Evolutionary conservation across 2,329 filamentous ascomycete species (phyloP).

Genomic region (Neophaeococcomyces aloes): DNA sequence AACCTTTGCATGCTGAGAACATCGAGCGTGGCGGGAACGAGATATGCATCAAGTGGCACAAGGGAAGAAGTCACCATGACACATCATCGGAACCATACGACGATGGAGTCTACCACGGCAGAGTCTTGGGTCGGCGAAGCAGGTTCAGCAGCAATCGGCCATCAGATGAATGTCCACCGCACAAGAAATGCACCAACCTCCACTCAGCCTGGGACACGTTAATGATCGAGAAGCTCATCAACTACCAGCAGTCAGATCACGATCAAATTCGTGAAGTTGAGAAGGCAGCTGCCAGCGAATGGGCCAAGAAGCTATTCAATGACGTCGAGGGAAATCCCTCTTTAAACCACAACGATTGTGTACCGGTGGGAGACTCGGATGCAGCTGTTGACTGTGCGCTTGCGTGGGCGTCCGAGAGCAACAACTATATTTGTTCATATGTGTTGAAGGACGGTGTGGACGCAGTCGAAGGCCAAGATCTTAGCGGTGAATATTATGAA

Average conservation of each 20-base stretch:
- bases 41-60: slow-evolving; percentile 43
- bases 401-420: slow-evolving; percentile 47
- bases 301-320: no score
- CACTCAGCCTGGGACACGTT: slow-evolving; percentile 7
- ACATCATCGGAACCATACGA: no score
- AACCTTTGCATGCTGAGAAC: slow-evolving; percentile 55
- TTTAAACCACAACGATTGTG: no score
- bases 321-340: no score
- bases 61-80: no score
- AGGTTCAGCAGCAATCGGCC: no score
- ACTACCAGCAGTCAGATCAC: slow-evolving; percentile 9
- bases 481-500: slow-evolving; percentile 17
- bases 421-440: slow-evolving; percentile 51
- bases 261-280: no score
- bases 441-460: slow-evolving; percentile 53
- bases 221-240: background rate
- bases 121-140: no score
- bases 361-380: background rate
- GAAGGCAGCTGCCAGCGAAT: no score
- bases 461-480: slow-evolving; percentile 44
- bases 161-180: background rate
- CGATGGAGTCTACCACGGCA: no score
- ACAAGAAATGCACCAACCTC: background rate
- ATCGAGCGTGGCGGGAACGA: slow-evolving; percentile 56
- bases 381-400: slow-evolving; percentile 35